Percentiles rank a stretch among this genome's conserved stretches.
These are phyloP conservation scores for Tetrahymena borealis DNA, from an alignment of 73 alveolate species.

Conservation along the genomic window DNA sequence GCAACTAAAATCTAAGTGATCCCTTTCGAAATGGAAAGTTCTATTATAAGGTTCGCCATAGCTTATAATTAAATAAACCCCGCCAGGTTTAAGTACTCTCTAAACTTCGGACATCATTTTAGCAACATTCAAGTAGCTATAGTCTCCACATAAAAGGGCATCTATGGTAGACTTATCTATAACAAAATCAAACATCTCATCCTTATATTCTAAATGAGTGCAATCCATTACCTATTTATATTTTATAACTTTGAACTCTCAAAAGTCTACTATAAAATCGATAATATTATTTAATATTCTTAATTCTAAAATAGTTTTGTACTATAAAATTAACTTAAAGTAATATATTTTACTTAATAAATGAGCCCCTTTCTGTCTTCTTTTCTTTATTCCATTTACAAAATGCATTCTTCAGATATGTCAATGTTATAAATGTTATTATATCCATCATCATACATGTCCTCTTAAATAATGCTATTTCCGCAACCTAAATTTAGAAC, in stretches of 20 bases:
- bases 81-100: constrained; percentile 67
- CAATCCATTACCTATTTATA: constrained; percentile 62
- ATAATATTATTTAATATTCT: too few relatives aligned
- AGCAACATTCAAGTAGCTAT: constrained; percentile 50
- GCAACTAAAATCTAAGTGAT: constrained; percentile 50
- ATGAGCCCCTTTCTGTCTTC: constrained; percentile 54
- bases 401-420: constrained; percentile 77
- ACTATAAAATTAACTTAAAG: not conserved
- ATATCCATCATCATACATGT: constrained; percentile 93
- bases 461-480: constrained; percentile 86
- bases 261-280: not conserved
- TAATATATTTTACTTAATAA: constrained; percentile 41
- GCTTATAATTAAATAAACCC: constrained; percentile 65
- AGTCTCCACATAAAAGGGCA: constrained; percentile 24
- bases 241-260: constrained; percentile 21
- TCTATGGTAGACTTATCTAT: constrained; percentile 81
- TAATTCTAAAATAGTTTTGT: too few relatives aligned
- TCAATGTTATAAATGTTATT: constrained; percentile 79
- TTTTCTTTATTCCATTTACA: constrained; percentile 83
- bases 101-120: constrained; percentile 51
- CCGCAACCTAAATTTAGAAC: constrained; percentile 93
- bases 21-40: constrained; percentile 57
- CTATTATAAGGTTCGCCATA: constrained; percentile 86
- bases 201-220: constrained; percentile 56
- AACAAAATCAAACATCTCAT: constrained; percentile 63